phyloP scores from a whole-genome alignment of 495 filamentous ascomycete species.

The Neurospora sp. region DNA sequence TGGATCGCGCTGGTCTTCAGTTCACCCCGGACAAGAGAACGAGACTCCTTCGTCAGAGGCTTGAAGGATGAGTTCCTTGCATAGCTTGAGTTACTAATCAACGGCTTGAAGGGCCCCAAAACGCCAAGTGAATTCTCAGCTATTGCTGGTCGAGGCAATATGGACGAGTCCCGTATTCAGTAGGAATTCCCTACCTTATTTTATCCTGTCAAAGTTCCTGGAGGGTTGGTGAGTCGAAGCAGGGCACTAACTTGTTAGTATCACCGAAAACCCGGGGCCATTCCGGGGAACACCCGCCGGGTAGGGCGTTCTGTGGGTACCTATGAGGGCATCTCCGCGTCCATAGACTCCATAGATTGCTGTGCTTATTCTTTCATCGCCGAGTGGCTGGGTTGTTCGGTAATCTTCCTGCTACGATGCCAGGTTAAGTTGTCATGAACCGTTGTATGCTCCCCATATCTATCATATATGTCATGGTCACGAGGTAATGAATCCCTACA shows the following conservation, averaged over 20 bases:
- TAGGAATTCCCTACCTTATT: neutral
- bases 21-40: neutral
- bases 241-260: neutral
- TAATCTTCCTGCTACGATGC: neutral
- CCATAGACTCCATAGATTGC: neutral
- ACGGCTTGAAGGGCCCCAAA: neutral
- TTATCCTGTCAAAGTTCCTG: neutral
- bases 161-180: neutral
- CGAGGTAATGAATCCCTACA: neutral
- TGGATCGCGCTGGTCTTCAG: neutral
- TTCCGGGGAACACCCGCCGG: neutral
- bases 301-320: neutral
- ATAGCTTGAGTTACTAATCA: neutral
- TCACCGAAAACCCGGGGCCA: neutral
- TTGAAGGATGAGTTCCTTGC: neutral
- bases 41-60: neutral
- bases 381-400: neutral
- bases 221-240: neutral
- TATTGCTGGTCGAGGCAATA: neutral
- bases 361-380: neutral
- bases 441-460: neutral
- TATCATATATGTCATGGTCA: neutral
- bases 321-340: neutral
- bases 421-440: neutral
- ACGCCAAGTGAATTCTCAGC: neutral